Evolutionary conservation across 2,329 filamentous ascomycete genomes (phyloP), one percentile per base, ranked within the genome.

Genomic region (Fusarium chuoi): DNA sequence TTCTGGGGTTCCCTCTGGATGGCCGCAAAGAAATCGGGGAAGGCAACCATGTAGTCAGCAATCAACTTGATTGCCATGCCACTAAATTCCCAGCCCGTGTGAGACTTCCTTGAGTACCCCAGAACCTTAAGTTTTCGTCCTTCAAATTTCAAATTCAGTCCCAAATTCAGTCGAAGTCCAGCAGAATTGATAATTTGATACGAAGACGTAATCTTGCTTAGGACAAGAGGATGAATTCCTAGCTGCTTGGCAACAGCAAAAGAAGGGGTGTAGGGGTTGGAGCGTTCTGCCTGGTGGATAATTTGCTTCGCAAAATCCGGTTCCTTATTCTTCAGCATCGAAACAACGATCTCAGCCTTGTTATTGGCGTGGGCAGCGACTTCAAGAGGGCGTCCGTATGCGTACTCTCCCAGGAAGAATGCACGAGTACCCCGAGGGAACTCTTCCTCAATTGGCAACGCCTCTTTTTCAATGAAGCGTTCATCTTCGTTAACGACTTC

Each of bases 131-230:
- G 89, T 83, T 98, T 98, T 84, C 94, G 96, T 6, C 91, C 94
- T 81, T 99, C 96, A 68, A 99, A 99, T 82, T 99, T 99, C 75
- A 99, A 88, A 79, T 99, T 99, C 70, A 99, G 87, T 1, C 96
- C 96, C 30, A 99, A 86, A 78, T 99, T 99, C 71, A 98, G 88
- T 77, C 94, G 93, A 66, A 95, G 86, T 30, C 93, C 94, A 65
- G 94, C 94, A 8, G 96, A 90, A 24, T 84, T 89, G 64, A 90
- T 90, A 65, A 99, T 93, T 62, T 92, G 93, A 82, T 97, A 98
- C 0, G 96, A 95, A 4, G 96, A 97, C 0, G 96, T 98, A 78
- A 99, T 93, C 87, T 98, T 99, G 83, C 95, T 97, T 38, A 99
- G 86, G 5, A 96, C 93, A 56, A 99, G 87, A 13, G 95, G 93